phyloP scores from a whole-genome alignment of 225 moss, liverwort and hornwort species.

The Antitrichia curtipendula region DNA sequence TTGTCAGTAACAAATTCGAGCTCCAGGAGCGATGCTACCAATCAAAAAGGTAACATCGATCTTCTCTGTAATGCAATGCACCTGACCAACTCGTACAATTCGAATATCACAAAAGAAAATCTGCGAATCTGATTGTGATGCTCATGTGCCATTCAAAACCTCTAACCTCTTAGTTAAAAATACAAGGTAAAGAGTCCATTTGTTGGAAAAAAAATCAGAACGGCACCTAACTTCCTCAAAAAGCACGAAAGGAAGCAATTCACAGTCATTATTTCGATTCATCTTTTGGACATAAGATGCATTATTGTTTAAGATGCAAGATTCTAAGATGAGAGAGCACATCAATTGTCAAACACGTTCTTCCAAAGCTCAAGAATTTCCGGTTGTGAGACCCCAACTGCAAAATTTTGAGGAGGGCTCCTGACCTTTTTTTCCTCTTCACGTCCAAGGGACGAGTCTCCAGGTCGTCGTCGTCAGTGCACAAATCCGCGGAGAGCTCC shows the following conservation, averaged over 20 bases:
- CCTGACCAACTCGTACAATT: neutral
- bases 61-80: neutral
- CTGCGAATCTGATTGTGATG: no score
- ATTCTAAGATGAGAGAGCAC: neutral
- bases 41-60: neutral
- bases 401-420: neutral
- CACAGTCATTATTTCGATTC: neutral
- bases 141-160: neutral
- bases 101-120: neutral
- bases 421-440: constrained; percentile 29
- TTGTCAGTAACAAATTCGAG: neutral
- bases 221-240: neutral
- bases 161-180: no score
- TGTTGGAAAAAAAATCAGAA: neutral
- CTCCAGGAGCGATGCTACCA: neutral
- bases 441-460: constrained; percentile 13
- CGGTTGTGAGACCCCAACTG: neutral
- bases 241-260: neutral
- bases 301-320: neutral
- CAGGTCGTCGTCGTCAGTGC: constrained; percentile 32
- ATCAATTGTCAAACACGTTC: neutral
- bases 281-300: no score
- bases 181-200: neutral
- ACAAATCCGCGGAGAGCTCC: constrained; percentile 9
- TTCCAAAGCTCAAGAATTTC: neutral